Evolutionary conservation across 1,139 yeast genomes (phyloP), one percentile per base, ranked within the genome.

Genomic region (Nematodospora anomalae): DNA sequence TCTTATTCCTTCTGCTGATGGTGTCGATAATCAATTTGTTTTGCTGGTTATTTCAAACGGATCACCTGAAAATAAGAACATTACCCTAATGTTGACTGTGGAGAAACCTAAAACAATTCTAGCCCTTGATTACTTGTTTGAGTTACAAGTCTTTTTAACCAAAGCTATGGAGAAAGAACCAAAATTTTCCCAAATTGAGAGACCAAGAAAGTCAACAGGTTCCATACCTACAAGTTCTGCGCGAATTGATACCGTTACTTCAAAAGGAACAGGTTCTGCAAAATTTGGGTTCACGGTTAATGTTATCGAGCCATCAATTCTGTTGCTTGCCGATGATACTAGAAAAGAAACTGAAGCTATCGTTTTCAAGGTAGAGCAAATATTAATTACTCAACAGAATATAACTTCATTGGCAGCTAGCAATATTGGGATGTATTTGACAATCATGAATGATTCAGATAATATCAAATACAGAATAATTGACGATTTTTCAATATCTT

Each of bases 401-500:
- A 71, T 79, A 2, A 57, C 73, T 9, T 76, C 90, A 1, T 58
- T 89, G 6, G 80, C 90, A 12, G 83, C 87, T 1, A 78, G 82
- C 47, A 86, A 85, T 44, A 77, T 89, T 37, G 97, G 98, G 2
- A 79, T 94, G 82, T 94, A 85, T 51, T 64, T 92, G 46, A 79
- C 90, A 35, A 72, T 68, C 16, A 90, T 94, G 96, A 75, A 83
- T 46, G 60, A 76, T 8, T 71, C 73, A 39, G 80, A 81, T 16
- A 72, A 73, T 9, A 72, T 73, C 37, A 71, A 81, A 32, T 67
- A 90, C 36, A 67, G 96, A 42, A 75, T 94, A 26, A 71, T 94
- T 44, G 97, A 94, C 57, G 97, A 92, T 52, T 92, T 92, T 58
- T 83, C 95, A 1, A 62, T 89, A 6, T 79, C 90, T 0, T 72